Conservation (phyloP, 2,329 filamentous ascomycete genomes). For the Bimuria novae-zelandiae region DNA sequence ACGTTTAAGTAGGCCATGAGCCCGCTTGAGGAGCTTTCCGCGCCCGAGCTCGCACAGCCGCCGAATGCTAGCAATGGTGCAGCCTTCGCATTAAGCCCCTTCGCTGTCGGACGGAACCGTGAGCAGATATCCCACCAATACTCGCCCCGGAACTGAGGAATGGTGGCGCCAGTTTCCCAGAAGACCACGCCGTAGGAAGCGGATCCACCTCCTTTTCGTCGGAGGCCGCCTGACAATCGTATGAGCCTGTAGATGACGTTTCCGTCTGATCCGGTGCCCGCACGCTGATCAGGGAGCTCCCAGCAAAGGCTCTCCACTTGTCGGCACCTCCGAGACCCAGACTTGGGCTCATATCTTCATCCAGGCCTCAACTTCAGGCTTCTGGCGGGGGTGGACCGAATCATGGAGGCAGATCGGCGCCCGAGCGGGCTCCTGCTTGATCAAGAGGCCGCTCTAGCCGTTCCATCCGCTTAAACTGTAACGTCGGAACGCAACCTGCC, state of each 20-base stretch:
- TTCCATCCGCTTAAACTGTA: constrained; percentile 8
- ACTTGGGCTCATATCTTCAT: constrained; percentile 10
- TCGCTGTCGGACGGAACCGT: constrained; percentile 6
- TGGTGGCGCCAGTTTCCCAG: constrained; percentile 6
- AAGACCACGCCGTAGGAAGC: constrained; percentile 5
- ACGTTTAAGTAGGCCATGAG: constrained; percentile 16
- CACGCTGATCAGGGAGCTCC: constrained; percentile 5
- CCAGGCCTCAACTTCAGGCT: constrained; percentile 10
- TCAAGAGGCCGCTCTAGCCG: constrained; percentile 10
- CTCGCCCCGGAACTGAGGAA: constrained; percentile 9
- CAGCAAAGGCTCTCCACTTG: constrained; percentile 3
- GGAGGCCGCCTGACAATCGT: constrained; percentile 8
- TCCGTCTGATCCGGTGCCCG: constrained; percentile 8
- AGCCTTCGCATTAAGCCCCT: constrained; percentile 17
- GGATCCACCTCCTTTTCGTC: constrained; percentile 8
- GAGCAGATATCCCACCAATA: constrained; percentile 13
- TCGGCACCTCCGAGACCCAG: constrained; percentile 16
- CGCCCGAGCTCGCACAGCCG: constrained; percentile 7
- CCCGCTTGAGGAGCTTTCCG: not conserved
- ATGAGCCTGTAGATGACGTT: constrained; percentile 2
- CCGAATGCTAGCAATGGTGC: constrained; percentile 8
- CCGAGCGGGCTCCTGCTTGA: constrained; percentile 10
- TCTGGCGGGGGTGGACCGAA: not conserved
- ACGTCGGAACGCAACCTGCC: constrained; percentile 14
- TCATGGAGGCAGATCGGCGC: constrained; percentile 15